Evolutionary conservation across 2,329 filamentous ascomycete genomes (phyloP), one percentile per base, ranked within the genome.

Genomic region (Colletotrichum chlorophyti): DNA sequence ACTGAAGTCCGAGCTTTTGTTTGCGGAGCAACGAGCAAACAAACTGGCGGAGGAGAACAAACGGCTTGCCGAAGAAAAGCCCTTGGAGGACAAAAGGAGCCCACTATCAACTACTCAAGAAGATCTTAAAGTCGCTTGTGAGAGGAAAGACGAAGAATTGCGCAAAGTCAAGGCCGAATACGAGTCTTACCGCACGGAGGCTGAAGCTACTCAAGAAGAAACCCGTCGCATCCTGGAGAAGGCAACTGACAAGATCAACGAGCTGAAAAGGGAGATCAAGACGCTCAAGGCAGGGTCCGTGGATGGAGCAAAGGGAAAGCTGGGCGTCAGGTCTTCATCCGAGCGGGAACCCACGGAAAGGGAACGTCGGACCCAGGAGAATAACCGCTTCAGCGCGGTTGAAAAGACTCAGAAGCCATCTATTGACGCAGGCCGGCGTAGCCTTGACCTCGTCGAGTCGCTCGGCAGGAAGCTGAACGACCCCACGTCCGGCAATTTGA

Each of bases 161-260:
- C 71, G 72, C n/a, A 72, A 71, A 45, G 70, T 85, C 7, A 79
- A 77, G 65, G 72, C 71, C 40, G 82, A 85, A 14, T 84, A 84
- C 58, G 81, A 85, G 35, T 67, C 74, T 8, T 77, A 86, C 31
- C 82, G 83, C 61, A 76, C 79, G 27, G 77, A 83, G 41, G 79
- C 81, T 15, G 82, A 85, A 60, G 69, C 76, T 6, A 79, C 79
- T 32, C 80, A 83, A n/a, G 72, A 75, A 8, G 84, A 88, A 58
- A 82, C 82, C 4, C 79, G 81, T 64, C 76, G 79, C 14, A 81
- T 86, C 3, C 64, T 87, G 40, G 77, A 82, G 50, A 80, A 79
- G 62, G 83, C 84, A 53, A 83, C 86, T 58, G 74, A 77, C 34
- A 84, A 84, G 68, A 84, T 87, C 58, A 72, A 78, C 8, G 77